Evolutionary conservation across 1,139 yeast species (phyloP), one percentile per base, ranked within the genome.

Genomic region (Ogataea hybrid): DNA sequence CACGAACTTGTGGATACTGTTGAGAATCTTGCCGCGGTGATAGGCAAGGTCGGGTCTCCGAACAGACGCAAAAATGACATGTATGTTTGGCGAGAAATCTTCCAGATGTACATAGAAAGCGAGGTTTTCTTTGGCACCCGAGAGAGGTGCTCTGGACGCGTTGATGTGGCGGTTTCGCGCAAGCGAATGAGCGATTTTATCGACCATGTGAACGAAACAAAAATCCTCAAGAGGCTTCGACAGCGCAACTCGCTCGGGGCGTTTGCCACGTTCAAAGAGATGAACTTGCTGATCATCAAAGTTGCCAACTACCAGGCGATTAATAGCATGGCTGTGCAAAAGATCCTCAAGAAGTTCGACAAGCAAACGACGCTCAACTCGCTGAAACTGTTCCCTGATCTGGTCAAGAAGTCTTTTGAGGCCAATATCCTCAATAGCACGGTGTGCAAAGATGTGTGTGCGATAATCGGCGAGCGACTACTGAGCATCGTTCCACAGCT

Each of bases 311-410:
- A 80, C 55, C 86, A 81, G 56, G 67, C 74, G 8, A 69, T 83
- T 43, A 84, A 84, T 57, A 68, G 76, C 21, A 71, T 77, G 36
- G 92, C 92, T 1, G 71, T 81, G 31, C 64, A 74, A 18, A 84
- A 84, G 59, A 84, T 84, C 48, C 65, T 83, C 53, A 84, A 84
- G 57, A 84, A 84, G 57, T 84, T 84, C 53, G 89, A 84, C 54
- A 84, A 84, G 58, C 83, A 78, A 52, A 84, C 92, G 0, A 68
- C 79, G 3, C 63, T 84, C 28, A 71, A 75, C 22, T 70, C 81
- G 2, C 69, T 74, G 33, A 46, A 62, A 11, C 59, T 67, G 33
- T 73, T 79, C 44, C 81, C 81, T 0, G 65, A 68, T 16, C 46
- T 56, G 28, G 63, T 77, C 11, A 64, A 70, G 8, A 59, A 41